Conservation (phyloP, 768 basidiomycete genomes). For the Boletellus ananas region DNA sequence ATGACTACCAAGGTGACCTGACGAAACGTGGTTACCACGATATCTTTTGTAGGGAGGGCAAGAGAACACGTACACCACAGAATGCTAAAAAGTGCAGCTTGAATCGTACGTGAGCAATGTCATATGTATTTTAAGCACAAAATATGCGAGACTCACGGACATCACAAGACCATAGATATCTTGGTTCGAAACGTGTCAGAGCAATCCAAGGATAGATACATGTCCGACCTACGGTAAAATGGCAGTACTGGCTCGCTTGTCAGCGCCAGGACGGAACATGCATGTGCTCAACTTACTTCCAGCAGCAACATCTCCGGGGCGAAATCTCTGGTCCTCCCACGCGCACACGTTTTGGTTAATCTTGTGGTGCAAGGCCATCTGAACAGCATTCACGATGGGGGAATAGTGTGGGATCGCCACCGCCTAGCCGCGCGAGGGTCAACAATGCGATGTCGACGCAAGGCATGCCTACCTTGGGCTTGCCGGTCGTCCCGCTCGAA, state of each 20-base stretch:
- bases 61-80: slow-evolving; percentile 40
- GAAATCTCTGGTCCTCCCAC: slow-evolving; percentile 39
- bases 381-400: slow-evolving; percentile 61
- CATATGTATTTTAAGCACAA: background rate
- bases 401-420: slow-evolving; percentile 64
- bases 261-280: background rate
- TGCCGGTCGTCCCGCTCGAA: slow-evolving; percentile 74
- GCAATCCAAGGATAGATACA: background rate
- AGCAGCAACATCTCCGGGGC: slow-evolving; percentile 53
- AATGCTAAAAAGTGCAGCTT: slow-evolving; percentile 55
- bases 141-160: slow-evolving; percentile 36
- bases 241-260: slow-evolving; percentile 44
- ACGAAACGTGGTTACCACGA: slow-evolving; percentile 5
- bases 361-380: slow-evolving; percentile 50
- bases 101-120: slow-evolving; percentile 6
- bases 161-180: slow-evolving; percentile 62
- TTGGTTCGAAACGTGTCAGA: slow-evolving; percentile 24
- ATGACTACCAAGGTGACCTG: slow-evolving; percentile 57
- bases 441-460: background rate
- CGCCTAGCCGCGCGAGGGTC: slow-evolving; percentile 38
- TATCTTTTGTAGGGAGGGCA: background rate
- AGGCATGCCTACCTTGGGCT: slow-evolving; percentile 24
- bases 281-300: slow-evolving; percentile 44
- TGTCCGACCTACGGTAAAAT: slow-evolving; percentile 49
- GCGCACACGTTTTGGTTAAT: slow-evolving; percentile 37